These are phyloP conservation scores for Ustulina deusta DNA, from an alignment of 2,329 filamentous ascomycete genomes.

Conservation along the genomic window DNA sequence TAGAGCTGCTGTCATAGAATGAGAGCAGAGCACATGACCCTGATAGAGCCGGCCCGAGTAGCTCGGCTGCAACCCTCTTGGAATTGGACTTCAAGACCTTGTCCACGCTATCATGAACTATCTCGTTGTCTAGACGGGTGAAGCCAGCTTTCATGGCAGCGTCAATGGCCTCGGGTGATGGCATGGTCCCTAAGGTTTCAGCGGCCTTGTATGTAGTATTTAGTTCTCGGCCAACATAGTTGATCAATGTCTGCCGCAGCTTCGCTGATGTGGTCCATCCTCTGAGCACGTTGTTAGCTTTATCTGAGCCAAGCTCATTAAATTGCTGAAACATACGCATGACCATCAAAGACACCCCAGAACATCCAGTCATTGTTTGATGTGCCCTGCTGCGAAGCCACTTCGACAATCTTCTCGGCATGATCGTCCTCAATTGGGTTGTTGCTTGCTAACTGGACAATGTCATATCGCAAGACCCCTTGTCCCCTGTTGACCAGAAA, in stretches of 20 bases:
- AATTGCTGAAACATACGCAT: conserved; percentile 73
- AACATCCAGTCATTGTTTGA: conserved; percentile 95
- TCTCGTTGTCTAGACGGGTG: conserved; percentile 88
- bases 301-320: neutral
- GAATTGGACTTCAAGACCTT: conserved; percentile 91
- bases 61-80: conserved; percentile 89
- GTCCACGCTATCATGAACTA: conserved; percentile 91
- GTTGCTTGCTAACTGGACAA: conserved; percentile 95
- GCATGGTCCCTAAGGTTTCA: conserved; percentile 67
- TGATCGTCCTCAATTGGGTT: conserved; percentile 99
- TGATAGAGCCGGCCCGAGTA: conserved; percentile 91
- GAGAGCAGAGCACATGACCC: conserved; percentile 97
- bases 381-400: conserved; percentile 69
- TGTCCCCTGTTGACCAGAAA: conserved; percentile 89
- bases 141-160: conserved; percentile 94
- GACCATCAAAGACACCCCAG: conserved; percentile 98
- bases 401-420: conserved; percentile 96
- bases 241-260: conserved; percentile 90
- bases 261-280: conserved; percentile 99
- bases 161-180: conserved; percentile 84
- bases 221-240: conserved; percentile 90
- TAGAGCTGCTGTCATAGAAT: conserved; percentile 91
- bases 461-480: conserved; percentile 93
- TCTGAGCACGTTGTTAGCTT: conserved; percentile 58
- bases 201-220: conserved; percentile 90